phyloP scores from a whole-genome alignment of 306 rosid species.

The Geum urbanum region DNA sequence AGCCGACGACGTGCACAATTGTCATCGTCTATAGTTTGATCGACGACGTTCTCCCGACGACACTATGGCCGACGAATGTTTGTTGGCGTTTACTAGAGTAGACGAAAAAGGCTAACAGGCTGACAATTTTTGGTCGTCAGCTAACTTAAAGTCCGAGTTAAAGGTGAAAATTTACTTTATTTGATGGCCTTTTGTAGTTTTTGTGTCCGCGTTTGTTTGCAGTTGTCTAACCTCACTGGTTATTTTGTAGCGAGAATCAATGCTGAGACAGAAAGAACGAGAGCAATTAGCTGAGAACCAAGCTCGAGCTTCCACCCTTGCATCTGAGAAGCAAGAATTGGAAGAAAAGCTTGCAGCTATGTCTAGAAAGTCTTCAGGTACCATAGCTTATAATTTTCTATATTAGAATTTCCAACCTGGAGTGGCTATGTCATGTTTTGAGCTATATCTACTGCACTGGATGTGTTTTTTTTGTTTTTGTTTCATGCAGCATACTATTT shows the following conservation, averaged over 20 bases:
- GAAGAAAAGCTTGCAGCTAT: constrained; percentile 63
- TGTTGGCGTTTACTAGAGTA: too few relatives aligned
- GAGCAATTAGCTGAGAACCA: constrained; percentile 66
- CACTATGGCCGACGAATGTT: too few relatives aligned
- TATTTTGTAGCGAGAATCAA: constrained; percentile 53
- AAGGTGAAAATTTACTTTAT: constrained; percentile 39
- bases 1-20: too few relatives aligned
- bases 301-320: constrained; percentile 41
- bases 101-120: too few relatives aligned
- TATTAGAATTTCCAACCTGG: neutral
- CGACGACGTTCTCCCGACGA: too few relatives aligned
- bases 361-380: constrained; percentile 57
- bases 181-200: constrained; percentile 20
- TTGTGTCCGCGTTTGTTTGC: constrained; percentile 14
- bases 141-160: constrained; percentile 58
- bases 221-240: constrained; percentile 26
- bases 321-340: constrained; percentile 73
- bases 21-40: too few relatives aligned
- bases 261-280: constrained; percentile 80
- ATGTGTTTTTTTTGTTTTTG: neutral
- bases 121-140: too few relatives aligned
- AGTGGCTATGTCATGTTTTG: neutral
- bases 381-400: neutral
- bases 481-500: neutral
- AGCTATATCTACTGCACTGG: neutral